Percentiles rank a stretch among this genome's conserved stretches.
phyloP scores from a whole-genome alignment of 352 stramenopile species.

The Globisporangium sylvaticum region DNA sequence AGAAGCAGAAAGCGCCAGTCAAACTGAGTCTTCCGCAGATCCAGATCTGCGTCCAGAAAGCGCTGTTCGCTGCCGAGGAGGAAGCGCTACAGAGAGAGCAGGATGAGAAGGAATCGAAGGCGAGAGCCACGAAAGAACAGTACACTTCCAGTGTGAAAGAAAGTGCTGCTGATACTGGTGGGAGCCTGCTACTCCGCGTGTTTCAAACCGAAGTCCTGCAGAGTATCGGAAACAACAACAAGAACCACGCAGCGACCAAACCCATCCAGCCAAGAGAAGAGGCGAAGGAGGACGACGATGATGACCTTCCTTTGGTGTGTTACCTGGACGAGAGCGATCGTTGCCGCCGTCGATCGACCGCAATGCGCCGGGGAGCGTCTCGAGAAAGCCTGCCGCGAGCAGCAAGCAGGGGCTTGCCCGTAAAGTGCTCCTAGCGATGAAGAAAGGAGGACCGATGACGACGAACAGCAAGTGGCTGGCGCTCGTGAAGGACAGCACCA shows the following conservation, averaged over 20 bases:
- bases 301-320: slow-evolving; percentile 9
- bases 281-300: not conserved
- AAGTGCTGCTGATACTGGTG: not conserved
- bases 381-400: slow-evolving; percentile 7
- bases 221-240: not conserved
- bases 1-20: slow-evolving; percentile 15
- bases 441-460: not conserved
- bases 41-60: slow-evolving; percentile 25
- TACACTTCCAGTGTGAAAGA: not conserved
- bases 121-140: not conserved
- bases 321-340: slow-evolving; percentile 13
- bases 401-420: slow-evolving; percentile 11
- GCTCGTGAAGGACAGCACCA: not conserved
- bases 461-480: slow-evolving; percentile 17
- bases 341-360: slow-evolving; percentile 14
- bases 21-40: slow-evolving; percentile 24
- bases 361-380: slow-evolving; percentile 16
- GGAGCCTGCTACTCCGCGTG: not conserved
- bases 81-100: slow-evolving; percentile 11
- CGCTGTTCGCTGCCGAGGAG: slow-evolving; percentile 26
- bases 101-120: not conserved
- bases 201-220: slow-evolving; percentile 9
- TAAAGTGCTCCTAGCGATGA: slow-evolving; percentile 16
- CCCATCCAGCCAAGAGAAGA: not conserved
- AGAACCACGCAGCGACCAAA: not conserved